Evolutionary conservation across 2,329 filamentous ascomycete species (phyloP), one percentile per base, ranked within the genome.

Genomic region (Sclerotinia spermophila): DNA sequence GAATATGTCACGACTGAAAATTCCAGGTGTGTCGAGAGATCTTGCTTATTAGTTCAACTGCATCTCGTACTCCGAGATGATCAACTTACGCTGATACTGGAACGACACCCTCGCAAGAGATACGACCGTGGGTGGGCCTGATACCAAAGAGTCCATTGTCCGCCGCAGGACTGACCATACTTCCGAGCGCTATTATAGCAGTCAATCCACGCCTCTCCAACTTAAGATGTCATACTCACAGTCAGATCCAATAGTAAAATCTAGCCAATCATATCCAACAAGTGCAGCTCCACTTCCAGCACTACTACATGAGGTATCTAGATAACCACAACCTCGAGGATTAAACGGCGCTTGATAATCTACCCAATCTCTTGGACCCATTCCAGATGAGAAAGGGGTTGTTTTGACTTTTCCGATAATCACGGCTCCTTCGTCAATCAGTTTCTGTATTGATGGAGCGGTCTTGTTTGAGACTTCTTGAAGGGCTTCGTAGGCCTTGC

Each of bases 391-490:
- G 67, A 87, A 82, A 70, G 85, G 83, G 0, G 82, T 80, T 1
- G 82, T 82, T 70, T 84, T 86, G 2, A 83, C 83, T 77, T 86
- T 87, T 3, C 85, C 85, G 0, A 87, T 80, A 21, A 86, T 75
- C 7, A 86, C 78, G 0, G 87, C 89, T 0, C 90, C 90, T 1
- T 86, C 82, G 65, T 88, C 83, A 2, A 91, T 81, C 0, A 92
- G 79, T 2, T 81, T 81, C 68, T 86, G 84, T 0, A 88, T 82
- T 1, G 85, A 81, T 0, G 83, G 76, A 0, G 86, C 84, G 0
- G 85, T 89, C 4, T 74, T 76, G 1, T 78, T 81, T 0, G 82
- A 80, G 13, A 81, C 75, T 0, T 81, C 79, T 65, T 87, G 84
- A 2, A 90, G 77, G 38, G 82, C 79, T 30, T 83, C 83, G 82